Evolutionary conservation across 768 basidiomycete genomes (phyloP).

Genomic region (Hysterangium stoloniferum): DNA sequence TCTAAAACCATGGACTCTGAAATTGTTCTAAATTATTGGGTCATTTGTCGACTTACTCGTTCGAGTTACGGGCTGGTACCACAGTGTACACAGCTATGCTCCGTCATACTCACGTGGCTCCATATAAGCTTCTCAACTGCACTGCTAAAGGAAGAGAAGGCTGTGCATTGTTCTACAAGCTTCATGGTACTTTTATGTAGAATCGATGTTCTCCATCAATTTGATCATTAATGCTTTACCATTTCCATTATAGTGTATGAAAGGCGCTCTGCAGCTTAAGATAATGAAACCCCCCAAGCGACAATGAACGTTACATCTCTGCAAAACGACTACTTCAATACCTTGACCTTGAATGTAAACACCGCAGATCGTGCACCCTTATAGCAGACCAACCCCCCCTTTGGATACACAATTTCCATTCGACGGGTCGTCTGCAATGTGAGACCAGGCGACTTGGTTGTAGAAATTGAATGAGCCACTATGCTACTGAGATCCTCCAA

Average conservation of each 20-base stretch:
- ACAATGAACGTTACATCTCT: slow-evolving; percentile 1
- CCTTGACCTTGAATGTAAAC: not conserved
- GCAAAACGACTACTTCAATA: not conserved
- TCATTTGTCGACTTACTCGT: no score
- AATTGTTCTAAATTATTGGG: no score
- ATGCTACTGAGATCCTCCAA: not conserved
- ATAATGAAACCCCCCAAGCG: not conserved
- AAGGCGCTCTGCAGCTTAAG: not conserved
- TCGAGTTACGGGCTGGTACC: no score
- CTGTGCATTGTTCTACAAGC: not conserved
- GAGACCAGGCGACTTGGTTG: not conserved
- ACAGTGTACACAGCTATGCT: no score
- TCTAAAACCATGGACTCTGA: no score
- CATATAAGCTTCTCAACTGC: no score
- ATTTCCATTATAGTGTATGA: not conserved
- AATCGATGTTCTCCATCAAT: not conserved
- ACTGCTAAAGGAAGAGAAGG: not conserved
- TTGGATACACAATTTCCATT: not conserved
- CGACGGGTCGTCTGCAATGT: not conserved
- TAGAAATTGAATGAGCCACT: not conserved
- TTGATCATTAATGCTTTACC: not conserved
- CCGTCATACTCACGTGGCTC: no score
- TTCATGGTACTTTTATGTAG: not conserved
- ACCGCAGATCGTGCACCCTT: not conserved
- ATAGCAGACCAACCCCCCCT: not conserved